Evolutionary conservation across 306 rosid species (phyloP).

Genomic region (Lagenaria siceraria): DNA sequence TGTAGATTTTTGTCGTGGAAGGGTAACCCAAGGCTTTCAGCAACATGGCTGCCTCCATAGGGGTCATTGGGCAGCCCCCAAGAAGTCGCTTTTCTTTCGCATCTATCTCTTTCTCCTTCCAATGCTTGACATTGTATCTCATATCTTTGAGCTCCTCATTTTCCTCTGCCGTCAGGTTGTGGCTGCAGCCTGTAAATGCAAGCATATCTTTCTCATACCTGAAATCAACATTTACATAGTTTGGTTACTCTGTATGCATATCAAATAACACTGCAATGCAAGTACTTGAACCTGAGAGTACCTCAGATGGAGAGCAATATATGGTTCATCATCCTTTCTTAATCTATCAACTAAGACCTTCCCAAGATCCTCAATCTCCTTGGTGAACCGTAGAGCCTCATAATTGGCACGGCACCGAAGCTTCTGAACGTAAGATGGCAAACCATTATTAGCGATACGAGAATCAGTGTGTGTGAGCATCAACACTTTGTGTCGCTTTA

Average conservation of each 20-base stretch:
- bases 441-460: slow-evolving; percentile 78
- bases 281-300: slow-evolving; percentile 10
- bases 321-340: slow-evolving; percentile 57
- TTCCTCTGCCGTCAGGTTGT: slow-evolving; percentile 70
- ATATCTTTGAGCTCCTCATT: slow-evolving; percentile 59
- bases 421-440: slow-evolving; percentile 71
- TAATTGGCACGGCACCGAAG: slow-evolving; percentile 87
- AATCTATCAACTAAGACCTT: slow-evolving; percentile 58
- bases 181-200: slow-evolving; percentile 94
- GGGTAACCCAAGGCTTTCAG: slow-evolving; percentile 98
- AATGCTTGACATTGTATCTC: slow-evolving; percentile 87
- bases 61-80: slow-evolving; percentile 99
- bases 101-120: slow-evolving; percentile 97
- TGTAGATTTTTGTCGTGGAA: slow-evolving; percentile 80
- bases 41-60: slow-evolving; percentile 84
- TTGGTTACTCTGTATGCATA: not conserved
- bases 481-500: slow-evolving; percentile 55
- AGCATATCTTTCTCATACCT: slow-evolving; percentile 99
- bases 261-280: not conserved
- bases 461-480: slow-evolving; percentile 85
- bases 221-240: slow-evolving; percentile 8
- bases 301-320: slow-evolving; percentile 91
- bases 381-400: slow-evolving; percentile 55
- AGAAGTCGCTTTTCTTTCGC: slow-evolving; percentile 46
- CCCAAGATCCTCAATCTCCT: slow-evolving; percentile 85